phyloP scores from a whole-genome alignment of 805 yeast genomes.

The Monosporozyma siamensis region DNA sequence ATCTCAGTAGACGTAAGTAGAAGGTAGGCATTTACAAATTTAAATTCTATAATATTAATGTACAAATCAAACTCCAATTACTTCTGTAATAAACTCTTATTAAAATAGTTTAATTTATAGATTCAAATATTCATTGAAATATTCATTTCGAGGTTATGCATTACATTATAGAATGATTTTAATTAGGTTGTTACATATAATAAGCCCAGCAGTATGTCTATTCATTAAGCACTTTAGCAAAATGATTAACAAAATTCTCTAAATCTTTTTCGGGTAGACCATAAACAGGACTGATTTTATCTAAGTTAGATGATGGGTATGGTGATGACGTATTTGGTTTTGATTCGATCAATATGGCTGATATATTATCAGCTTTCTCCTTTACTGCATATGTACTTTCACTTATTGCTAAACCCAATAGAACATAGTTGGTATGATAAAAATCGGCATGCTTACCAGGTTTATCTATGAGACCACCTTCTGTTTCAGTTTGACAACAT shows the following conservation, averaged over 20 bases:
- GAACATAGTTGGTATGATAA: conserved; percentile 82
- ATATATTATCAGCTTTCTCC: neutral
- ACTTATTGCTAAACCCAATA: conserved; percentile 52
- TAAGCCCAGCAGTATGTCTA: neutral
- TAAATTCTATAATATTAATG: too few relatives aligned
- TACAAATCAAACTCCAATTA: too few relatives aligned
- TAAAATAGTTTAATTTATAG: too few relatives aligned
- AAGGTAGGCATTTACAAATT: too few relatives aligned
- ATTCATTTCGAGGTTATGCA: too few relatives aligned
- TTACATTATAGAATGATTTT: too few relatives aligned
- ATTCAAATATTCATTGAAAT: too few relatives aligned
- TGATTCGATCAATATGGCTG: conserved; percentile 2
- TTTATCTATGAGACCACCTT: conserved; percentile 81
- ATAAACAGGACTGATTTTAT: conserved; percentile 44
- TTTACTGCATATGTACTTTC: conserved; percentile 8
- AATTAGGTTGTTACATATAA: too few relatives aligned
- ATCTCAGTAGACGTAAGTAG: too few relatives aligned
- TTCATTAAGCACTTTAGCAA: conserved; percentile 2
- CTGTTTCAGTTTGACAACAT: conserved; percentile 55
- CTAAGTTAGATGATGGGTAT: neutral
- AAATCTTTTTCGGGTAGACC: conserved; percentile 44
- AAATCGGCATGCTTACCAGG: conserved; percentile 76
- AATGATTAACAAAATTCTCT: conserved; percentile 24
- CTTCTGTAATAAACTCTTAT: too few relatives aligned
- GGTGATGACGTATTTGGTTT: neutral